Evolutionary conservation across 2,329 filamentous ascomycete genomes (phyloP).

Genomic region (Calonectria hawksworthii): DNA sequence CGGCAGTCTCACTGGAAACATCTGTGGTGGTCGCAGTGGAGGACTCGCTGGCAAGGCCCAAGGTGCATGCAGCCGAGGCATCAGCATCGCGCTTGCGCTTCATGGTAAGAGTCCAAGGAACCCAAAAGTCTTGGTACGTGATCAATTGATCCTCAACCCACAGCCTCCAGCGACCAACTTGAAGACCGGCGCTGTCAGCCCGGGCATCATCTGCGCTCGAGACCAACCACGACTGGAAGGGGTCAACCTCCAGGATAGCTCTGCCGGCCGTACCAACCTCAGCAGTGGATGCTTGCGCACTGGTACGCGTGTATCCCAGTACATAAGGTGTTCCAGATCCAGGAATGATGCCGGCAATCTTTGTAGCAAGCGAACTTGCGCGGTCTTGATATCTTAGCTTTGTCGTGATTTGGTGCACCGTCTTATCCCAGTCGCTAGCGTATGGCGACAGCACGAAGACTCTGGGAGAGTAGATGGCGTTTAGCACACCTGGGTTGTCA

Average conservation of each 20-base stretch:
- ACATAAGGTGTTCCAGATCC: constrained; percentile 14
- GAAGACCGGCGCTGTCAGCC: neutral
- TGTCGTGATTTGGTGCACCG: constrained; percentile 6
- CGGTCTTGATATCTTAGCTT: constrained; percentile 21
- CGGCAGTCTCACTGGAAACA: neutral
- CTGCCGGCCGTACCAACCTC: constrained; percentile 13
- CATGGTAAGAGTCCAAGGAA: neutral
- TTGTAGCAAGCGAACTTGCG: constrained; percentile 9
- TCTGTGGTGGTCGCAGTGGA: neutral
- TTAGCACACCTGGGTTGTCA: constrained; percentile 11
- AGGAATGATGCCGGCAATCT: constrained; percentile 21
- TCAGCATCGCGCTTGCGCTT: neutral
- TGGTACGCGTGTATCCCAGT: constrained; percentile 30
- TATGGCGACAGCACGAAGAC: constrained; percentile 37
- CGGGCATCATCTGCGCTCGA: neutral
- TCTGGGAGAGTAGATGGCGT: constrained; percentile 27
- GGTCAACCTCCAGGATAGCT: constrained; percentile 32
- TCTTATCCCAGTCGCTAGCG: neutral
- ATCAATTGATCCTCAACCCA: constrained; percentile 38
- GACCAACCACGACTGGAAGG: constrained; percentile 16
- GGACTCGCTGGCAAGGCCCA: neutral
- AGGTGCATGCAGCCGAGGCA: neutral
- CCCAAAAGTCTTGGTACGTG: constrained; percentile 30
- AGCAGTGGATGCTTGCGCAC: constrained; percentile 2
- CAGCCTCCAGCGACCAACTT: constrained; percentile 34